Percentiles rank a stretch among this genome's conserved stretches.
These are phyloP conservation scores for Colletotrichum aenigma DNA, from an alignment of 2,329 filamentous ascomycete species.

Conservation along the genomic window DNA sequence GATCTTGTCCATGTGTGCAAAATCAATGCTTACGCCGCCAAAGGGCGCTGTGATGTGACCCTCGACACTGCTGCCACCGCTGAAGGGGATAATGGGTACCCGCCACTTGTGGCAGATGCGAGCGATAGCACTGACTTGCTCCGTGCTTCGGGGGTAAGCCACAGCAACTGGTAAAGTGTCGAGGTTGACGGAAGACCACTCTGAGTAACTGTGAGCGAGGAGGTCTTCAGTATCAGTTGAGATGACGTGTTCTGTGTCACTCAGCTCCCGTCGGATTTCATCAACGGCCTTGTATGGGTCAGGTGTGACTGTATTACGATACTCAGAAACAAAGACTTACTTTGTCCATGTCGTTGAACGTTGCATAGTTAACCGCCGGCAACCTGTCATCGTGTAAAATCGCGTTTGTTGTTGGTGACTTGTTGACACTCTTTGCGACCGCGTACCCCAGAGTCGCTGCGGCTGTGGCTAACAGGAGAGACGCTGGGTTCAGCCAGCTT, in stretches of 20 bases:
- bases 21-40: conserved; percentile 72
- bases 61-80: conserved; percentile 73
- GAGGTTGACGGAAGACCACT: not conserved
- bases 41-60: conserved; percentile 70
- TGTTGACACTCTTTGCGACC: not conserved
- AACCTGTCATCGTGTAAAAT: not conserved
- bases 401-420: not conserved
- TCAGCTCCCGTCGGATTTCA: conserved; percentile 52
- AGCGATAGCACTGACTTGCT: not conserved
- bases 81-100: conserved; percentile 53
- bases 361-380: not conserved
- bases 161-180: not conserved
- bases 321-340: not conserved
- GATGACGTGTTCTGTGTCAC: conserved; percentile 24
- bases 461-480: not conserved
- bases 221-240: not conserved
- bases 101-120: not conserved
- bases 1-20: conserved; percentile 69
- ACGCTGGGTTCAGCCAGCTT: not conserved
- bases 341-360: not conserved
- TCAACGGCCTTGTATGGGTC: conserved; percentile 50
- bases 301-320: not conserved
- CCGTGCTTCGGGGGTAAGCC: not conserved
- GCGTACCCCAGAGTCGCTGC: not conserved
- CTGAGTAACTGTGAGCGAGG: not conserved